Percentiles rank a stretch among this genome's conserved stretches.
phyloP scores from a whole-genome alignment of 371 early-diverging fungal species.

The Nematocida sp. region DNA sequence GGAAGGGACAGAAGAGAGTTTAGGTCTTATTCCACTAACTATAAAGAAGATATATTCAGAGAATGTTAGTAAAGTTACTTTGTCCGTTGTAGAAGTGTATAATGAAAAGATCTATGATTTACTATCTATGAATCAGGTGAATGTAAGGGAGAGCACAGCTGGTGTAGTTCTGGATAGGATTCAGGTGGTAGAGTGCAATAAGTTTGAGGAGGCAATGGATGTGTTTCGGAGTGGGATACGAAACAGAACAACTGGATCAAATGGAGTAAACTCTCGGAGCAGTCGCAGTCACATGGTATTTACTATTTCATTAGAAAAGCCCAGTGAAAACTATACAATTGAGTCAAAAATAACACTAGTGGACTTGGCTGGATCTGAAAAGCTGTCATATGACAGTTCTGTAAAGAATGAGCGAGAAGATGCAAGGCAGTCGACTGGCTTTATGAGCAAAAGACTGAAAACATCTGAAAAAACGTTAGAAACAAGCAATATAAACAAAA shows the following conservation, averaged over 20 bases:
- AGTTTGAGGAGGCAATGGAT: conserved; percentile 70
- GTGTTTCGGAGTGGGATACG: conserved; percentile 14
- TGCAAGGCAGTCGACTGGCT: conserved; percentile 37
- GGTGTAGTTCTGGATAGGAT: conserved; percentile 72
- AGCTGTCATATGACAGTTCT: conserved; percentile 58
- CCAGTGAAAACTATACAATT: conserved; percentile 67
- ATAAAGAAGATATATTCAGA: conserved; percentile 31
- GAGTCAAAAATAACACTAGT: conserved; percentile 73
- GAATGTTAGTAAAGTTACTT: conserved; percentile 48
- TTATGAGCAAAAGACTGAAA: conserved; percentile 21
- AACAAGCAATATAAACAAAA: conserved; percentile 74
- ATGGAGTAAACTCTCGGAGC: conserved; percentile 42
- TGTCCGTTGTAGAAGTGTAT: conserved; percentile 75
- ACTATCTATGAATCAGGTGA: conserved; percentile 69
- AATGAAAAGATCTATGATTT: conserved; percentile 75
- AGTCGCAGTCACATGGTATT: conserved; percentile 71
- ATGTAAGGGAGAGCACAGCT: conserved; percentile 72
- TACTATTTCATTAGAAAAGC: conserved; percentile 72
- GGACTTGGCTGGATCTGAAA: conserved; percentile 77
- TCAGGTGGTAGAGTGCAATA: conserved; percentile 67
- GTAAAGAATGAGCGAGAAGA: conserved; percentile 66
- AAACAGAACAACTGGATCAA: conserved; percentile 20
- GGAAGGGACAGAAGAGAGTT: conserved; percentile 72
- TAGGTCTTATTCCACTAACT: conserved; percentile 69
- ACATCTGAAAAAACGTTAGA: conserved; percentile 68